Percentiles rank a stretch among this genome's conserved stretches.
phyloP scores from a whole-genome alignment of 2,329 filamentous ascomycete genomes.

The Fusarium mexicanum region DNA sequence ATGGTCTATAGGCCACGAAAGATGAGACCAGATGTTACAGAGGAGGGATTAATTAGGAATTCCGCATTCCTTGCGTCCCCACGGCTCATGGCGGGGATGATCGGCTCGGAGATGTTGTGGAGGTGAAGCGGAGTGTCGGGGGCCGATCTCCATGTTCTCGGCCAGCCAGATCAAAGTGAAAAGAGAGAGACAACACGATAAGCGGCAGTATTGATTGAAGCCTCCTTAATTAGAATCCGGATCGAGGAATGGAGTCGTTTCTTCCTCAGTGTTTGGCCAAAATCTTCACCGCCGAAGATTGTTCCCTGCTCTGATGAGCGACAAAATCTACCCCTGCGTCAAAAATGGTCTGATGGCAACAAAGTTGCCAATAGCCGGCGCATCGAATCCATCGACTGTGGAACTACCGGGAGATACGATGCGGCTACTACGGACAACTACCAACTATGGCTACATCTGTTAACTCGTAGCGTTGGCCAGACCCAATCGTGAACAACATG shows the following conservation, averaged over 20 bases:
- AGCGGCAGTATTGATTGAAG: background rate
- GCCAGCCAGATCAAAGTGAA: slow-evolving; percentile 5
- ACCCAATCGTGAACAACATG: background rate
- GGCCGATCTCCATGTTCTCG: slow-evolving; percentile 6
- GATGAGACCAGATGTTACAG: slow-evolving; percentile 19
- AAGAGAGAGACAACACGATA: background rate
- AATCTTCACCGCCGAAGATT: slow-evolving; percentile 29
- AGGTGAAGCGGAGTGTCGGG: slow-evolving; percentile 13
- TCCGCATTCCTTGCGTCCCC: slow-evolving; percentile 25
- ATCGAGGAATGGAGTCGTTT: background rate
- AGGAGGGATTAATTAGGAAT: background rate
- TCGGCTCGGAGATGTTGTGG: slow-evolving; percentile 27
- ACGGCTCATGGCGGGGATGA: slow-evolving; percentile 21
- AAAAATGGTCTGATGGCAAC: slow-evolving; percentile 38
- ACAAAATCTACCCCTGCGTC: slow-evolving; percentile 35
- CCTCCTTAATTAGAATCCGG: slow-evolving; percentile 21
- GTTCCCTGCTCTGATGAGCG: slow-evolving; percentile 18
- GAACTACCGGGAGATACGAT: slow-evolving; percentile 18
- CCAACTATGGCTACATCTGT: background rate
- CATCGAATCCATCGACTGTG: slow-evolving; percentile 15
- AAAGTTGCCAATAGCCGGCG: slow-evolving; percentile 28
- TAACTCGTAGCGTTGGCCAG: background rate
- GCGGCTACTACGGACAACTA: slow-evolving; percentile 6
- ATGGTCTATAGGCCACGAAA: background rate
- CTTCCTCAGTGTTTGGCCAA: background rate